Evolutionary conservation across 352 stramenopile genomes (phyloP), one percentile per base, ranked within the genome.

Genomic region (Hyaloperonospora brassicae): DNA sequence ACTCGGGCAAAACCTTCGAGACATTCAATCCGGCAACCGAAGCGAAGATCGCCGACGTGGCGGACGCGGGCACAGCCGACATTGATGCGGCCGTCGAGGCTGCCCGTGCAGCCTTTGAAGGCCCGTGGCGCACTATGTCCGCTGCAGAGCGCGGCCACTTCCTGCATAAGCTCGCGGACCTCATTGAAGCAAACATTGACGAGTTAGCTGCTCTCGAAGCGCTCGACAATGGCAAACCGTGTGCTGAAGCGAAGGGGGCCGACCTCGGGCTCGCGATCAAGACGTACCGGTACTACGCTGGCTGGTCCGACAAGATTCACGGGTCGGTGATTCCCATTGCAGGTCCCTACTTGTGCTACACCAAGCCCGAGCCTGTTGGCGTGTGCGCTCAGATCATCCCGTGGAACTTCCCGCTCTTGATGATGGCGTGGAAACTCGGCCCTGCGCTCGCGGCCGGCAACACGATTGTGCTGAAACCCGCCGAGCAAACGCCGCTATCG

Each of bases 361-460:
- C 87, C 87, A 56, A 97, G 85, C 9, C 93, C 93, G 4, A 87
- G 98, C 52, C 93, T 93, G 17, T 68, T 72, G 21, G 87, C 89
- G 63, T 89, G 98, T 41, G 95, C 91, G 10, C 98, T 3, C 27
- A 8, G 27, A 31, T 31, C 27, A 7, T 31, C 27, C 7, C 27
- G 41, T 98, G 95, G 95, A 98, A 98, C 76, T 98, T 98, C 73
- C 96, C 96, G 12, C 62, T 93, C 50, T 84, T 94, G 6, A 98
- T 98, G 95, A 93, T 98, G 41, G 94, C 92, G 34, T 84, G 93
- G 40, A 98, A 98, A 69, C 67, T 94, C 14, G 91, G 65, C 24
- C 88, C 91, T 2, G 89, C 91, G 17, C 62, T 98, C 14, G 78
- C 86, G 6, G 73, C 80, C 5, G 96, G 96, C 6, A 98, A 93